phyloP scores from a whole-genome alignment of 2,329 filamentous ascomycete genomes.

The Ilyonectria mors-panacis region DNA sequence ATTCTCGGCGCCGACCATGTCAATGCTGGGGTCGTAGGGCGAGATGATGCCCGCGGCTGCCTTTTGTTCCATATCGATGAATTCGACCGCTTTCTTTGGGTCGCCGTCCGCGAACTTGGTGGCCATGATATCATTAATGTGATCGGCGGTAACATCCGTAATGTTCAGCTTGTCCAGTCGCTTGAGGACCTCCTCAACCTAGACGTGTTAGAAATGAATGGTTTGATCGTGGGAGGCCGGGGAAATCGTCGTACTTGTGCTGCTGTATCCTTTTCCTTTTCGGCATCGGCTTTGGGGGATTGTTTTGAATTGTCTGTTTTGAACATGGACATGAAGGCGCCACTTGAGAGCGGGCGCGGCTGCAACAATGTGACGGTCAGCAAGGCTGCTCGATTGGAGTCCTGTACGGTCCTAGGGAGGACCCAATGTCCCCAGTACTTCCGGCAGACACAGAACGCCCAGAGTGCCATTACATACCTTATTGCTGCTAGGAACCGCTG shows the following conservation, averaged over 20 bases:
- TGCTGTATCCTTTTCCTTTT: conserved; percentile 62
- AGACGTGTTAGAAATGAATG: conserved; percentile 34
- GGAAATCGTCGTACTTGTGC: conserved; percentile 55
- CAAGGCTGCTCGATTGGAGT: conserved; percentile 14
- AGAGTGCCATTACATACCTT: conserved; percentile 60
- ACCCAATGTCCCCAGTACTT: neutral
- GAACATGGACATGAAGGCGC: conserved; percentile 76
- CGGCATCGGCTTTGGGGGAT: conserved; percentile 57
- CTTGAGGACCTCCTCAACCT: conserved; percentile 60
- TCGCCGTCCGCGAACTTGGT: conserved; percentile 78
- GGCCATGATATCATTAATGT: conserved; percentile 69
- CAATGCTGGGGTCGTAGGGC: conserved; percentile 79
- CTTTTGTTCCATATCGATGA: conserved; percentile 84
- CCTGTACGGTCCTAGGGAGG: neutral
- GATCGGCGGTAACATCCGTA: conserved; percentile 68
- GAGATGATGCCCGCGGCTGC: conserved; percentile 85
- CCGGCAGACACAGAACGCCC: neutral
- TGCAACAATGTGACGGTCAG: conserved; percentile 48
- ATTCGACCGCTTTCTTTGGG: conserved; percentile 79
- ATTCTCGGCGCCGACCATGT: conserved; percentile 89
- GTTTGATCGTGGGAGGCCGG: conserved; percentile 10
- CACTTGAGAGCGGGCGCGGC: conserved; percentile 68
- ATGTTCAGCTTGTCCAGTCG: conserved; percentile 62
- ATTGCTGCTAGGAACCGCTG: conserved; percentile 46
- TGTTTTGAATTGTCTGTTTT: conserved; percentile 72